Evolutionary conservation across 352 stramenopile species (phyloP).

Genomic region (Globisporangium rhizosaccharum): DNA sequence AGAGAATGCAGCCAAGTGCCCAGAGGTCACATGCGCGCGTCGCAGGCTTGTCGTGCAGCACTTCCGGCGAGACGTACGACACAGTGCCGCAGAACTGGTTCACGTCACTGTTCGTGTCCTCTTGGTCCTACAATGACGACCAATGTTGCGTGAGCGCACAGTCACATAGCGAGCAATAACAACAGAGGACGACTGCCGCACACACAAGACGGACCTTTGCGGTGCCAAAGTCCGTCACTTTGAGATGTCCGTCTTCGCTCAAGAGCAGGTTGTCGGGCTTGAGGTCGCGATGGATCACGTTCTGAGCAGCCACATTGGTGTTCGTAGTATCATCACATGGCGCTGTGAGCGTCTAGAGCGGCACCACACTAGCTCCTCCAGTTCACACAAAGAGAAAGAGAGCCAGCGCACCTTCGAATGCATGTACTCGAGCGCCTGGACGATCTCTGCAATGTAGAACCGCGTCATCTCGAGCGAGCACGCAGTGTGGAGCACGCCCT

Average conservation of each 20-base stretch:
- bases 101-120: slow-evolving; percentile 45
- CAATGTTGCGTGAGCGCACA: background rate
- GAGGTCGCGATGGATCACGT: slow-evolving; percentile 96
- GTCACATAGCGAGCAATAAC: background rate
- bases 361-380: too few species aligned
- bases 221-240: slow-evolving; percentile 89
- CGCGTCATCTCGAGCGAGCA: slow-evolving; percentile 77
- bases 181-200: background rate
- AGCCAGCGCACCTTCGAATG: slow-evolving; percentile 69
- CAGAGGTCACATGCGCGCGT: slow-evolving; percentile 84
- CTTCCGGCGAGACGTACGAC: slow-evolving; percentile 90
- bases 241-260: slow-evolving; percentile 76
- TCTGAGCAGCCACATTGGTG: slow-evolving; percentile 32
- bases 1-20: slow-evolving; percentile 89
- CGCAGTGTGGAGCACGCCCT: slow-evolving; percentile 48
- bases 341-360: too few species aligned
- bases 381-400: too few species aligned
- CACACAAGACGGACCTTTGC: slow-evolving; percentile 45
- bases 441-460: slow-evolving; percentile 92
- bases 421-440: slow-evolving; percentile 92
- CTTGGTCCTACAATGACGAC: slow-evolving; percentile 43
- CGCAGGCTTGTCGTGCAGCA: slow-evolving; percentile 80
- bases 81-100: slow-evolving; percentile 88
- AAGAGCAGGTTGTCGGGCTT: slow-evolving; percentile 90
- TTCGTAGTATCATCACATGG: background rate